Base-by-base conservation (phyloP, 2,329 filamentous ascomycete genomes). In the Talaromyces sp. region DNA sequence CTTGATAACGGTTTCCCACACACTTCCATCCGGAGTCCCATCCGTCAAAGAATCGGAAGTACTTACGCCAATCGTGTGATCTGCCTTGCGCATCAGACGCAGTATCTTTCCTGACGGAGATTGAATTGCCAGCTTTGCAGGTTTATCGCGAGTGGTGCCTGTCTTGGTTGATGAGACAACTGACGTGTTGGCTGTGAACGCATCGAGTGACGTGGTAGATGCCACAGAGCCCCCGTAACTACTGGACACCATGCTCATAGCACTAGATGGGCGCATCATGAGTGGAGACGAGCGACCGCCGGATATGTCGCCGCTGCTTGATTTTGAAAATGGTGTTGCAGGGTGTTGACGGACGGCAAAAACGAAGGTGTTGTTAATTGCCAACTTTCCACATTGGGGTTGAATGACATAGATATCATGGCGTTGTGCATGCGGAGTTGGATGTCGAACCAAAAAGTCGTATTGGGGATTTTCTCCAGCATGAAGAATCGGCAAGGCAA, bases 341-440 rank as follows among this genome's bases (percentile, higher is more conserved):
- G 93, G 91, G 72, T 99, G 93, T 72, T 99, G 95, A 53, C 95
- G 90, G 63, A 99, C 90, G 58, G 90, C 90, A 75, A 99, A 99
- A 30, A 99, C 93, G 72, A 97, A 99, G 0, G 95, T 99, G 73
- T 99, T 98, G 80, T 98, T 97, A 60, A 96, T 82, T 1, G 92
- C 93, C 30, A 99, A 81, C 28, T 88, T 86, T 66, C 89, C 85
- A 73, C 95, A 99, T 75, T 99, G 96, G 1, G 96, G 95, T 72
- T 98, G 95, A 52, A 93, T 91, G 65, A 99, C 91, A 75, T 99
- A 99, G 62, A 99, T 88, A 73, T 99, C 95, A 75, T 99, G 93
- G 49, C 93, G 87, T 72, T 96, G 92, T n/a, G 95, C 95, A 74
- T 99, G 95, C 9, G 95, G 95, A 2, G 95, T 99, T 8, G 96